Conservation (phyloP, 1,139 yeast genomes). For the Yamadazyma mexicana region DNA sequence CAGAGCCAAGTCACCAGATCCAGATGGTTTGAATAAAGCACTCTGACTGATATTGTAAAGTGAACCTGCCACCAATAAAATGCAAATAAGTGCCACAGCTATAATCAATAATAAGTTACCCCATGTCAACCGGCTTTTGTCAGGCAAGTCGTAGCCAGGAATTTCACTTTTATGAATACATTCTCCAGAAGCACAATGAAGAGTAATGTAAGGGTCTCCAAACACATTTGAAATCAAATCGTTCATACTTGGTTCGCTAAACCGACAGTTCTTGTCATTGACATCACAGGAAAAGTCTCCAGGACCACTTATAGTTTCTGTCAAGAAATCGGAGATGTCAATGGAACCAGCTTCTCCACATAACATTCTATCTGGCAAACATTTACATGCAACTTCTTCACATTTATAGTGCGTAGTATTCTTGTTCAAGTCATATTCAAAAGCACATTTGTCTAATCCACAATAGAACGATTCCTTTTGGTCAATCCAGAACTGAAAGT, state of each 20-base stretch:
- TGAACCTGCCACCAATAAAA: slow-evolving; percentile 38
- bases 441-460: slow-evolving; percentile 70
- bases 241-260: slow-evolving; percentile 95
- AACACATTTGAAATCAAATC: slow-evolving; percentile 84
- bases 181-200: slow-evolving; percentile 82
- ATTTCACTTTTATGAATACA: slow-evolving; percentile 90
- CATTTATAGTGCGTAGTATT: slow-evolving; percentile 80
- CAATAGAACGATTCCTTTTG: slow-evolving; percentile 88
- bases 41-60: slow-evolving; percentile 59
- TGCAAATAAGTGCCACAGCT: slow-evolving; percentile 47
- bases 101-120: slow-evolving; percentile 51
- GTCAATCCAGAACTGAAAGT: slow-evolving; percentile 96
- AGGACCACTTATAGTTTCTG: slow-evolving; percentile 89
- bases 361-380: slow-evolving; percentile 88
- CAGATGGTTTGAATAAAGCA: slow-evolving; percentile 52
- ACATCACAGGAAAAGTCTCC: slow-evolving; percentile 87
- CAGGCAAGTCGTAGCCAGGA: slow-evolving; percentile 84
- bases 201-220: slow-evolving; percentile 86
- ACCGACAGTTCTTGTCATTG: slow-evolving; percentile 58
- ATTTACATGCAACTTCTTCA: slow-evolving; percentile 73
- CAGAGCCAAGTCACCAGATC: slow-evolving; percentile 23
- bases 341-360: slow-evolving; percentile 95
- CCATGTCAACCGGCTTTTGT: slow-evolving; percentile 48
- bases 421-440: slow-evolving; percentile 59
- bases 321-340: slow-evolving; percentile 88